Evolutionary conservation across 176 grass and related monocot species (phyloP).

Genomic region (Oryza meyeriana): DNA sequence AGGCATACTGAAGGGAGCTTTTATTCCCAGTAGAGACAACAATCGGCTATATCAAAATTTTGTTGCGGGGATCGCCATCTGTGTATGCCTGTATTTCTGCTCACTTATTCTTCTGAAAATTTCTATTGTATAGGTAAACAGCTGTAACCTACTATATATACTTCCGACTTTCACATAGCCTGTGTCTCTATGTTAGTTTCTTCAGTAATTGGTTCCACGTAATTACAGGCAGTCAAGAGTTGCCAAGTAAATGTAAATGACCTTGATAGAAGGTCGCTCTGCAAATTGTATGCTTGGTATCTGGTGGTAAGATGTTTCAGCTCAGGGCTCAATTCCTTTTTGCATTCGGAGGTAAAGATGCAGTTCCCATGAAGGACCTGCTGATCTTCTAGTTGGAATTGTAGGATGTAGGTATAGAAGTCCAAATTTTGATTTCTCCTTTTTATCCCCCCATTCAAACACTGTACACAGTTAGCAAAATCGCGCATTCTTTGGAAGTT

Average conservation of each 20-base stretch:
- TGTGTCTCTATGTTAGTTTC: background rate
- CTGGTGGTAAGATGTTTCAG: constrained; percentile 7
- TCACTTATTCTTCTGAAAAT: constrained; percentile 85
- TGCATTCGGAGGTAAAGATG: background rate
- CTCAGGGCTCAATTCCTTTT: constrained; percentile 13
- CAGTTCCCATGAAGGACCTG: background rate
- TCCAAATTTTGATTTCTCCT: background rate
- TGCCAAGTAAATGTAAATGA: constrained; percentile 11
- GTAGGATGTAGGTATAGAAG: constrained; percentile 11
- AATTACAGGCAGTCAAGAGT: constrained; percentile 9
- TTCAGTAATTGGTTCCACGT: background rate
- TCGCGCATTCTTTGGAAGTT: constrained; percentile 10
- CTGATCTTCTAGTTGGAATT: background rate
- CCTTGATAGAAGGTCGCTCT: background rate
- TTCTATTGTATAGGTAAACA: constrained; percentile 63
- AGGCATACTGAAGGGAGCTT: constrained; percentile 51
- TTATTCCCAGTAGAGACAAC: constrained; percentile 80
- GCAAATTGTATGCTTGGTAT: constrained; percentile 2
- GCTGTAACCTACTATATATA: background rate
- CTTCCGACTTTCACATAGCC: background rate
- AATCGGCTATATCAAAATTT: constrained; percentile 79
- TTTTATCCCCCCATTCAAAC: background rate
- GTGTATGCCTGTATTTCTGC: constrained; percentile 62
- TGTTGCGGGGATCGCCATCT: constrained; percentile 60
- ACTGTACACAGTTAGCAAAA: constrained; percentile 15